Evolutionary conservation across 352 stramenopile genomes (phyloP).

Genomic region (Phytophthora podocarpi): DNA sequence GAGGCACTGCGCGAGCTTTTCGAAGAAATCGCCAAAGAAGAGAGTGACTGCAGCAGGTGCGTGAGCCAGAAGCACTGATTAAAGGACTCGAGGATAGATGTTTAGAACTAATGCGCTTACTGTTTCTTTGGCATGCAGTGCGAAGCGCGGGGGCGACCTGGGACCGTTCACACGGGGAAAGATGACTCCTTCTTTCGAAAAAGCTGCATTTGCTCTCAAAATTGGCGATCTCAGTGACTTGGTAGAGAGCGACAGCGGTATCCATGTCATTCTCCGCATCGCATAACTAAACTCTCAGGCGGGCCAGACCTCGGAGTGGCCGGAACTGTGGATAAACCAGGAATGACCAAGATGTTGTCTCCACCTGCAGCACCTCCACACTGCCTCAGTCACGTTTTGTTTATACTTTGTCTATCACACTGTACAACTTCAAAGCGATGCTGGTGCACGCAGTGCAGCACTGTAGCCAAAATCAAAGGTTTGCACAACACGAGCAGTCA

Average conservation of each 20-base stretch:
- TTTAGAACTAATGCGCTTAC: not conserved
- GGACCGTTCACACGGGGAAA: constrained; percentile 89
- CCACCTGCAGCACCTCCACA: constrained; percentile 3
- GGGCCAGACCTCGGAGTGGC: not conserved
- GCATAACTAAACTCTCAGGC: constrained; percentile 45
- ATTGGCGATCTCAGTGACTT: constrained; percentile 94
- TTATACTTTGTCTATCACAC: constrained; percentile 1
- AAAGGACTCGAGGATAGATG: not conserved
- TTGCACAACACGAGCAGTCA: not conserved
- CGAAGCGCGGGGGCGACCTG: constrained; percentile 91
- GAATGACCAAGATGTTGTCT: constrained; percentile 5
- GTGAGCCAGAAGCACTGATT: too few species aligned
- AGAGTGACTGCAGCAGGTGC: constrained; percentile 90
- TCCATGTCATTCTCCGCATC: constrained; percentile 97
- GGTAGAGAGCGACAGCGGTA: constrained; percentile 95
- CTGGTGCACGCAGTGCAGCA: not conserved
- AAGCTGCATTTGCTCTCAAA: constrained; percentile 91
- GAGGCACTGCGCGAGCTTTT: constrained; percentile 74
- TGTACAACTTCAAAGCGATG: not conserved
- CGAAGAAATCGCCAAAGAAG: constrained; percentile 85
- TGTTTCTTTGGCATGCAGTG: constrained; percentile 42
- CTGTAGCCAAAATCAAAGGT: not conserved
- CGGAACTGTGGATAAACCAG: constrained; percentile 16
- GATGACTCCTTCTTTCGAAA: constrained; percentile 94
- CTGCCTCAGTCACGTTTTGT: constrained; percentile 3